Percentiles rank a stretch among this genome's conserved stretches.
phyloP scores from a whole-genome alignment of 306 rosid genomes.

The Trifolium dubium region DNA sequence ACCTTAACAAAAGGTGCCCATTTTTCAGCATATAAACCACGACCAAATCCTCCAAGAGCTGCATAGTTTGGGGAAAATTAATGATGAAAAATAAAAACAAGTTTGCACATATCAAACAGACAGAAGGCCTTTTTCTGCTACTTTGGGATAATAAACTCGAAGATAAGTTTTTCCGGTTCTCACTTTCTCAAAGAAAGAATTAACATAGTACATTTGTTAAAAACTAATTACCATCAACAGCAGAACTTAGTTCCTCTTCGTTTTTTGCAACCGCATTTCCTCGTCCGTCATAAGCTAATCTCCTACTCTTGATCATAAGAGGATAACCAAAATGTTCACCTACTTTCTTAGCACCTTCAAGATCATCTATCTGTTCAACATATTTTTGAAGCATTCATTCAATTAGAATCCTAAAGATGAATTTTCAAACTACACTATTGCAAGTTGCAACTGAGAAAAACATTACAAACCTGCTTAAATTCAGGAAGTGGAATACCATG shows the following conservation, averaged over 20 bases:
- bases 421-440: constrained; percentile 9
- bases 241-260: constrained; percentile 68
- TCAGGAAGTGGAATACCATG: constrained; percentile 83
- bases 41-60: constrained; percentile 84
- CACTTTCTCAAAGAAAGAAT: constrained; percentile 32
- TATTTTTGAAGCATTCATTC: constrained; percentile 32
- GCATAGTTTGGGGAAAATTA: constrained; percentile 41
- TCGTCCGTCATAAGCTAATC: constrained; percentile 94
- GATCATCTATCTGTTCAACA: constrained; percentile 63
- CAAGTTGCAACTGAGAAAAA: background rate
- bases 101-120: constrained; percentile 22
- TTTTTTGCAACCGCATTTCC: constrained; percentile 87
- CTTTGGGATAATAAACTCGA: background rate
- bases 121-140: background rate
- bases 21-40: constrained; percentile 87
- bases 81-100: constrained; percentile 26
- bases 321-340: constrained; percentile 84
- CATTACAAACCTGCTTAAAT: constrained; percentile 63
- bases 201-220: background rate
- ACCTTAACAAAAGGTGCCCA: constrained; percentile 81
- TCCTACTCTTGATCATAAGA: constrained; percentile 90
- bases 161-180: constrained; percentile 14
- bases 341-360: constrained; percentile 75
- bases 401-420: constrained; percentile 11
- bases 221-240: constrained; percentile 62